Conservation (phyloP, 176 grass and related monocot species). For the Aechmea fasciata region DNA sequence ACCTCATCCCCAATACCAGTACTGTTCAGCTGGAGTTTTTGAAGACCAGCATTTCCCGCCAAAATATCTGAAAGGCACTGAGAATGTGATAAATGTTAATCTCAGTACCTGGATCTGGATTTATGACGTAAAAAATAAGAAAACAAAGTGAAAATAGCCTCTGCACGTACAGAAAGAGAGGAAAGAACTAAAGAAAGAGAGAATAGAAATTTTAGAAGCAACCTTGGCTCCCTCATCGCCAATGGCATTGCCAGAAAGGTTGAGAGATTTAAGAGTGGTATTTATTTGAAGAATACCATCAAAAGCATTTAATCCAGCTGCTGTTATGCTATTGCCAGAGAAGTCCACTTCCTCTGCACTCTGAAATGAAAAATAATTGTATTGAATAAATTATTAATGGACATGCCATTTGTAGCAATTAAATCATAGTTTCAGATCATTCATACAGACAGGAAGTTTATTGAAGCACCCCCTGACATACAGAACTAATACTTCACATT, state of each 20-base stretch:
- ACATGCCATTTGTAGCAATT: too few species aligned
- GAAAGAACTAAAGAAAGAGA: background rate
- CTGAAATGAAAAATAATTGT: constrained; percentile 28
- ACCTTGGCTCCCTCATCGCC: constrained; percentile 99
- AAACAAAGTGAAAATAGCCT: background rate
- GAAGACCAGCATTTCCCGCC: constrained; percentile 68
- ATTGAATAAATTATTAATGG: background rate
- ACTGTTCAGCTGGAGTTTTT: constrained; percentile 89
- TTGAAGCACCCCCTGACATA: too few species aligned
- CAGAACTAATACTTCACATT: too few species aligned
- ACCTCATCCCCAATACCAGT: constrained; percentile 92
- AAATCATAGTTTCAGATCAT: too few species aligned
- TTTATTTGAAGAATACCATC: constrained; percentile 96
- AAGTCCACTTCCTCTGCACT: constrained; percentile 90
- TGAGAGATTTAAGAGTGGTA: constrained; percentile 65
- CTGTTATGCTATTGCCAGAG: constrained; percentile 83
- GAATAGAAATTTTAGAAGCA: constrained; percentile 30
- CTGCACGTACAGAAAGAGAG: background rate
- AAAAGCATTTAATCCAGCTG: constrained; percentile 80
- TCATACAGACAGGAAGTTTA: too few species aligned
- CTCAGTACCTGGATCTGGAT: constrained; percentile 26
- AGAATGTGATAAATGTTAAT: constrained; percentile 62
- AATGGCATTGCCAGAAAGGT: constrained; percentile 88
- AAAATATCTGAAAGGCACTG: constrained; percentile 99
- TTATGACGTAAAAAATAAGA: constrained; percentile 5